phyloP scores from a whole-genome alignment of 2,329 filamentous ascomycete genomes.

The Erysiphe neolycopersici region DNA sequence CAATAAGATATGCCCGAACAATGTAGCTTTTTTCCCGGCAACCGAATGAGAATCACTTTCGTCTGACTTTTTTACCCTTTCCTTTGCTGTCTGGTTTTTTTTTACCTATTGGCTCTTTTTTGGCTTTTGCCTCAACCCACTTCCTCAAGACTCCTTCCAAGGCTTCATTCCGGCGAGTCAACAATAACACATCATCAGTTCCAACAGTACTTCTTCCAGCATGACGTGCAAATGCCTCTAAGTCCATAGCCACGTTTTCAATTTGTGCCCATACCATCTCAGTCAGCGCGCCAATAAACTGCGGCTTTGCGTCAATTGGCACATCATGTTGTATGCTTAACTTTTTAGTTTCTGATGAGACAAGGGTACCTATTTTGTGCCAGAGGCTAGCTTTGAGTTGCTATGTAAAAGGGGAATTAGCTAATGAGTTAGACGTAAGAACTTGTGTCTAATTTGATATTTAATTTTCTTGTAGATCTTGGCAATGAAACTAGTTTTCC shows the following conservation, averaged over 20 bases:
- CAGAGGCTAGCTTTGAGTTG: slow-evolving; percentile 42
- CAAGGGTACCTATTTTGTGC: slow-evolving; percentile 62
- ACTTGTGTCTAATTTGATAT: too few species aligned
- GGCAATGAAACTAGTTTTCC: too few species aligned
- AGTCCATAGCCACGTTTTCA: slow-evolving; percentile 27
- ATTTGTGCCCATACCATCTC: slow-evolving; percentile 76
- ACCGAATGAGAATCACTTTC: not conserved
- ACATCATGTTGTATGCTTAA: slow-evolving; percentile 19
- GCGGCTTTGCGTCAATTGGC: slow-evolving; percentile 56
- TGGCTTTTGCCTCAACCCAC: slow-evolving; percentile 16
- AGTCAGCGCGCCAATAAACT: slow-evolving; percentile 66
- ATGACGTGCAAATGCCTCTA: slow-evolving; percentile 46
- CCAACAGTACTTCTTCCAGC: slow-evolving; percentile 57
- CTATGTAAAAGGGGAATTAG: not conserved
- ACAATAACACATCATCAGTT: slow-evolving; percentile 64
- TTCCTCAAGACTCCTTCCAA: slow-evolving; percentile 40
- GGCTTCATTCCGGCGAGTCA: slow-evolving; percentile 68
- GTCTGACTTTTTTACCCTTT: not conserved
- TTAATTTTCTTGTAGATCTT: too few species aligned
- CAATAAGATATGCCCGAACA: too few species aligned
- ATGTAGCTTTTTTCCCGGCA: not conserved
- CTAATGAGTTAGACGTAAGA: too few species aligned
- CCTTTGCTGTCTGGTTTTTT: slow-evolving; percentile 4
- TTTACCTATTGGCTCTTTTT: slow-evolving; percentile 18
- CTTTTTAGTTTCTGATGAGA: slow-evolving; percentile 55